Base-by-base conservation (phyloP, 2,329 filamentous ascomycete species). In the Botryotinia calthae region DNA sequence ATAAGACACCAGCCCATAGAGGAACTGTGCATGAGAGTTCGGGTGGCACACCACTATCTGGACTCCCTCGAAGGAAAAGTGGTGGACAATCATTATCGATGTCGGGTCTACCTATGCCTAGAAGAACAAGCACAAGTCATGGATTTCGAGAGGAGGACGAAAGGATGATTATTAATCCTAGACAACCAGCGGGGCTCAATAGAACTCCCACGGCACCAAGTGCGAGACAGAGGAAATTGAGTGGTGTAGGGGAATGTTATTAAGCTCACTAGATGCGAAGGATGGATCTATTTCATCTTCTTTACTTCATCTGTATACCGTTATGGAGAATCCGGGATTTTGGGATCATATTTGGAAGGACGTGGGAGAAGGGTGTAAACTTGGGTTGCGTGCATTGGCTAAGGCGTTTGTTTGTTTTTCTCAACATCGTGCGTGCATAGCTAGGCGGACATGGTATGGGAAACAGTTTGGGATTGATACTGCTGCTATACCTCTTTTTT, bases 241-340 rank as follows among this genome's bases (percentile, higher is more conserved):
- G 83, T 80, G 86, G 86, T 73, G 82, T 87, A 63, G 87, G 87
- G 59, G 87, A 89, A 81, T 87, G 86, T n/a, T 89, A 86, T 80
- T 89, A 82, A 70, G 72, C 73, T 56, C 40, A 5, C 14, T 42
- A 51, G 16, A 54, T 40, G 34, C 14, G 14, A 18, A 14, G 31
- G 31, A 22, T 40, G 31, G 16, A 54, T 16, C 9, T 66, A 2
- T 28, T 40, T 66, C 9, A 28, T 40, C 64, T 46, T 66, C 64
- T 66, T 28, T 25, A 20, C 64, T 40, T 66, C 64, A 66, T 74
- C 62, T 76, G 56, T 71, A 74, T 46, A 74, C 71, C 74, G 77
- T 71, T 65, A 64, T 74, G 74, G 73, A 67, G 73, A 74, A 56
- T 56, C n/a, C 70, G 74, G 66, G 64, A 70, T 63, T 37, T 46